Evolutionary conservation across 371 early-diverging fungal species (phyloP).

Genomic region (Circinella umbellata): DNA sequence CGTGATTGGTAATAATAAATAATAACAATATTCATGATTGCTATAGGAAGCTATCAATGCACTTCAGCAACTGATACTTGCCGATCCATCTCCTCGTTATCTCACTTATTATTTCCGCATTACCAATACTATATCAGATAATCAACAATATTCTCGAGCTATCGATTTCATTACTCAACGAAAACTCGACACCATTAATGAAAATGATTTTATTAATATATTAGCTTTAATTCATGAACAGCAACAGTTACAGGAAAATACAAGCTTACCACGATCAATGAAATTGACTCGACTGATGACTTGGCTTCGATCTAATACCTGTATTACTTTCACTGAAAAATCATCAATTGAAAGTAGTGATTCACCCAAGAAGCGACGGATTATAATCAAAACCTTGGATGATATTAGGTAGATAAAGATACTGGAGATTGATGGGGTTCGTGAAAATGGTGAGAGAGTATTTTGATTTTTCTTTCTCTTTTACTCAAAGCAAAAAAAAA

Average conservation of each 20-base stretch:
- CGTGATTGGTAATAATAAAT: too few relatives aligned
- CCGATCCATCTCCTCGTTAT: constrained; percentile 2
- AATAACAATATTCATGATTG: neutral
- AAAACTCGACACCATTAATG: neutral
- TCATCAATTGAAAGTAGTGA: neutral
- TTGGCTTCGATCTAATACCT: neutral
- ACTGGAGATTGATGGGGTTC: too few relatives aligned
- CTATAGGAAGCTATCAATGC: constrained; percentile 8
- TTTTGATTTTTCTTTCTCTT: too few relatives aligned
- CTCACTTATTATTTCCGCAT: constrained; percentile 4
- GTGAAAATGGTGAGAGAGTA: too few relatives aligned
- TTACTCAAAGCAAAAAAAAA: neutral
- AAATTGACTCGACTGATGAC: neutral
- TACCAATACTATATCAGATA: neutral
- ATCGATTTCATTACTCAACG: constrained; percentile 1
- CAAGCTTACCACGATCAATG: neutral
- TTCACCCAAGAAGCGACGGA: neutral
- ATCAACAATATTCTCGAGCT: neutral
- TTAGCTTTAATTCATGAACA: neutral
- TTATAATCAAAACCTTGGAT: neutral
- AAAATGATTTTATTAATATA: neutral
- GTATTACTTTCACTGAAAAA: neutral
- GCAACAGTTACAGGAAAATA: neutral
- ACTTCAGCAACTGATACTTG: neutral
- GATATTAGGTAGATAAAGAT: neutral